Base-by-base conservation (phyloP, 768 basidiomycete genomes). In the Amanita rubescens region DNA sequence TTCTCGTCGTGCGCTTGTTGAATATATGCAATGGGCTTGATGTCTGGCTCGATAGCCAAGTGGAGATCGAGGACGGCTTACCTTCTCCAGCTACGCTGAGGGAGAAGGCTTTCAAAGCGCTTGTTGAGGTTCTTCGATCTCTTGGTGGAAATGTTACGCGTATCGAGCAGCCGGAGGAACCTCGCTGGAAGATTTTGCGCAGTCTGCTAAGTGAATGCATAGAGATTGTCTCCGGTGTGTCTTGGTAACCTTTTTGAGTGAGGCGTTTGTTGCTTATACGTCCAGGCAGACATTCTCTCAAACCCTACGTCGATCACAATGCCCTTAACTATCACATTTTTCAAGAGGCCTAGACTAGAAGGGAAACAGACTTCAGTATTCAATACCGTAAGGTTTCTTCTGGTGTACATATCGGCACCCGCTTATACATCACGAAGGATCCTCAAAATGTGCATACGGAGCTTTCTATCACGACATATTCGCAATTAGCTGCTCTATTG, bases 11-110 rank as follows among this genome's bases (percentile, higher is more conserved):
- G n/a, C n/a, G n/a, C n/a, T n/a, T n/a, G n/a, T n/a, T n/a, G n/a
- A n/a, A n/a, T n/a, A n/a, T n/a, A n/a, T n/a, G n/a, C n/a, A n/a
- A n/a, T n/a, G n/a, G n/a, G n/a, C n/a, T n/a, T n/a, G n/a, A 30
- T 30, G 27, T 30, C 5, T 30, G 27, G 27, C 27, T 30, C 5
- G 52, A 53, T 11, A 8, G 32, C 14, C 33, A 37, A 3, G 42
- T 46, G 20, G 44, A 53, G n/a, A 33, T 45, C 19, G 65, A 73
- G 45, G 71, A 70, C 19, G 74, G 63, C 14, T 62, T 75, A 41
- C 66, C 71, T 24, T 69, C 73, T 11, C 85, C 87, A 0, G 62
- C 62, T 3, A 65, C 69, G 2, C 64, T 90, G 58, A 79, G 75
- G 60, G 67, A 72, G 32, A 76, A 71, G 55, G 72, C 78, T 3